A percentile compares a stretch with the other conserved stretches of the same genome.
phyloP scores from a whole-genome alignment of 352 stramenopile species.

The Phytophthora nicotianae region DNA sequence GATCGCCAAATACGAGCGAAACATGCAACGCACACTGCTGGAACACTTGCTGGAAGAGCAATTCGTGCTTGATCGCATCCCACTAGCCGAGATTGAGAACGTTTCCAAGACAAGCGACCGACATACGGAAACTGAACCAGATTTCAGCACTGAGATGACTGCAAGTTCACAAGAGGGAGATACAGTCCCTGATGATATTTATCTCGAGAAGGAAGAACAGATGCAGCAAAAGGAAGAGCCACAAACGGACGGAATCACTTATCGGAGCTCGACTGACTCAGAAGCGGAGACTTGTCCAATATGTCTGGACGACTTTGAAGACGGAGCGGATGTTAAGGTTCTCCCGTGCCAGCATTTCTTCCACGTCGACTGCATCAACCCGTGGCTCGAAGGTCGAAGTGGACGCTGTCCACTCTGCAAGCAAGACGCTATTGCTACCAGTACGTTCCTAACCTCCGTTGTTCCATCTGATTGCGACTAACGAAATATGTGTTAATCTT shows the following conservation, averaged over 20 bases:
- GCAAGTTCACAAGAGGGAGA: constrained; percentile 3
- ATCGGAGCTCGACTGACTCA: constrained; percentile 27
- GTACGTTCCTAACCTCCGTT: constrained; percentile 32
- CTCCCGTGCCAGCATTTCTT: constrained; percentile 89
- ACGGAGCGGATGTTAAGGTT: constrained; percentile 68
- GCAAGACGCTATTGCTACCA: constrained; percentile 70
- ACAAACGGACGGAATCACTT: constrained; percentile 12
- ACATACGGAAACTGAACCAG: constrained; percentile 5
- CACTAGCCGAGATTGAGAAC: constrained; percentile 41
- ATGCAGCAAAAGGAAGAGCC: constrained; percentile 10
- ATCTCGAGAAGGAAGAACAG: constrained; percentile 15
- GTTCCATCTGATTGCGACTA: neutral
- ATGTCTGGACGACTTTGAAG: constrained; percentile 77
- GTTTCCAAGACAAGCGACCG: constrained; percentile 8
- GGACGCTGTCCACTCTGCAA: constrained; percentile 86
- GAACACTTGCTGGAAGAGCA: constrained; percentile 51
- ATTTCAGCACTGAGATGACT: constrained; percentile 3
- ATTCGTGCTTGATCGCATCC: constrained; percentile 57
- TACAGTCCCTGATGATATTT: constrained; percentile 4
- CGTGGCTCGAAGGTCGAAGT: constrained; percentile 82
- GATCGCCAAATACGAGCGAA: constrained; percentile 56
- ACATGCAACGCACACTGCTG: constrained; percentile 53
- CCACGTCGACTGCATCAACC: constrained; percentile 86
- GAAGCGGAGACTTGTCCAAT: constrained; percentile 69
- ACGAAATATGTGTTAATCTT: constrained; percentile 2